Evolutionary conservation across 805 yeast species (phyloP).

Genomic region (Nakazawaea ernobii): DNA sequence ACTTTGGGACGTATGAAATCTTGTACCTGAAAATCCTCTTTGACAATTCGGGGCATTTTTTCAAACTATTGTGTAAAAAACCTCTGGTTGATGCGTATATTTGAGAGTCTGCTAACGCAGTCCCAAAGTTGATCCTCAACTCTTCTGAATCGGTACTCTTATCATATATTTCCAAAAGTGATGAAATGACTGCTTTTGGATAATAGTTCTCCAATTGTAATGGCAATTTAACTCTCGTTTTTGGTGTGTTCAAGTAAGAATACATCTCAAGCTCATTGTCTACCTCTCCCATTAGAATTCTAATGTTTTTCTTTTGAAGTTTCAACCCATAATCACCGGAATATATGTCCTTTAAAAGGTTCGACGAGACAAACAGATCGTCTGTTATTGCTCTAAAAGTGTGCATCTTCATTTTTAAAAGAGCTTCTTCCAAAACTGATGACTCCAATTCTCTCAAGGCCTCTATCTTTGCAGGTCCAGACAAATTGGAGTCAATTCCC

Average conservation of each 20-base stretch:
- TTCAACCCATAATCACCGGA: constrained; percentile 24
- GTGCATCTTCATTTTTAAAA: constrained; percentile 21
- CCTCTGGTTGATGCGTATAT: constrained; percentile 33
- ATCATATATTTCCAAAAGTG: constrained; percentile 14
- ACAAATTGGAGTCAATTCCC: constrained; percentile 14
- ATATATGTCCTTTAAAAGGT: constrained; percentile 26
- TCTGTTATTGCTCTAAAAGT: constrained; percentile 38
- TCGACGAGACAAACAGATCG: constrained; percentile 27
- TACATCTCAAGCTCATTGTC: constrained; percentile 28
- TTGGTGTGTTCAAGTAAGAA: constrained; percentile 26
- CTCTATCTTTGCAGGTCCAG: constrained; percentile 17
- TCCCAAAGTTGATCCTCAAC: constrained; percentile 24
- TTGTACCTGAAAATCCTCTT: constrained; percentile 11
- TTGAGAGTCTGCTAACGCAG: constrained; percentile 31
- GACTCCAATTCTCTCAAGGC: constrained; percentile 6
- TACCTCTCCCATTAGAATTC: constrained; percentile 30
- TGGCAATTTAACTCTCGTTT: constrained; percentile 21
- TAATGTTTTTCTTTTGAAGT: constrained; percentile 16
- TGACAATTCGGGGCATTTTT: constrained; percentile 12
- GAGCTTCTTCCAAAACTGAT: constrained; percentile 16
- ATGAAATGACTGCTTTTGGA: constrained; percentile 24
- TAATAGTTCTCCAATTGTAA: constrained; percentile 31
- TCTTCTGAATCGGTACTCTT: constrained; percentile 15
- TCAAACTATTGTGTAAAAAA: constrained; percentile 25
- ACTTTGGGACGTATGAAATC: constrained; percentile 7